Evolutionary conservation across 257 asterid species (phyloP).

Genomic region (Gentiana macrophylla): DNA sequence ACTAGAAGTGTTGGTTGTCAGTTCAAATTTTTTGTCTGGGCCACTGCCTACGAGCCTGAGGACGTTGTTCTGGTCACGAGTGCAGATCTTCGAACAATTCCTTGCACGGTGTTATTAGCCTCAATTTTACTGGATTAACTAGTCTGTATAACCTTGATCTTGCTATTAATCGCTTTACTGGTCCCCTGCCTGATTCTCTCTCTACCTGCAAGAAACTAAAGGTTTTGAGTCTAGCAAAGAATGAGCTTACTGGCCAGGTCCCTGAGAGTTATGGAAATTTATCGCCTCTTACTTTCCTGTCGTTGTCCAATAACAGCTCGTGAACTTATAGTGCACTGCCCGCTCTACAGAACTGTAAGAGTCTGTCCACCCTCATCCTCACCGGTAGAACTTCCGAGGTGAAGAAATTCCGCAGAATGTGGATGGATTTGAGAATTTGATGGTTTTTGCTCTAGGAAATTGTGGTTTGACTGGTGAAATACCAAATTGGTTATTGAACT

Average conservation of each 20-base stretch:
- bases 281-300: conserved; percentile 44
- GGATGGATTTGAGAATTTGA: conserved; percentile 47
- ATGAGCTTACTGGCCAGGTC: conserved; percentile 39
- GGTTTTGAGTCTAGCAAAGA: conserved; percentile 62
- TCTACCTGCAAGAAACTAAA: conserved; percentile 45
- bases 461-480: conserved; percentile 65
- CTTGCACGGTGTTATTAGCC: conserved; percentile 48
- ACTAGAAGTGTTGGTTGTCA: conserved; percentile 52
- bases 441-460: conserved; percentile 64
- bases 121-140: conserved; percentile 50
- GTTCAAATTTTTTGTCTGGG: conserved; percentile 65
- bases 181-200: conserved; percentile 60
- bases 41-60: conserved; percentile 55
- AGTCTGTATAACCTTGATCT: conserved; percentile 56
- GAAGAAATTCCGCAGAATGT: conserved; percentile 62
- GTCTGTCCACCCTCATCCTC: conserved; percentile 64
- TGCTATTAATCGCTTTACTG: conserved; percentile 55
- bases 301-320: conserved; percentile 73
- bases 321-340: conserved; percentile 40
- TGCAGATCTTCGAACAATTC: conserved; percentile 81
- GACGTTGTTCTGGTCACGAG: conserved; percentile 42
- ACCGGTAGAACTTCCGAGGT: conserved; percentile 67
- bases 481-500: conserved; percentile 61
- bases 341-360: conserved; percentile 51
- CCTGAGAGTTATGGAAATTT: conserved; percentile 61